Percentiles rank a stretch among this genome's conserved stretches.
These are phyloP conservation scores for Hordeum pubiflorum DNA, from an alignment of 202 grass and related monocot genomes.

Conservation along the genomic window DNA sequence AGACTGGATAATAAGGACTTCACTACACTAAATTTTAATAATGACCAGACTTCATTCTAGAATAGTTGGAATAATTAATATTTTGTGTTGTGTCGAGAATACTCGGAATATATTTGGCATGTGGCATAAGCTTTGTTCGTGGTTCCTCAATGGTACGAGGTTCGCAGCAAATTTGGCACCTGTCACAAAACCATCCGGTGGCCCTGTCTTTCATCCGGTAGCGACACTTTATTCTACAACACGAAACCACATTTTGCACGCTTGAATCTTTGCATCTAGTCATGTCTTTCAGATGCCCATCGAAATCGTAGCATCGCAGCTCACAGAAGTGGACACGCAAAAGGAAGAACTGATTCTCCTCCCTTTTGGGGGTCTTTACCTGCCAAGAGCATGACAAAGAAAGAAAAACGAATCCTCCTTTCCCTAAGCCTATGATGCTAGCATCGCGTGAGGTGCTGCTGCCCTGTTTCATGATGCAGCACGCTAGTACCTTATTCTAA, in stretches of 20 bases:
- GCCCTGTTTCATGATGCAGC: background rate
- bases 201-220: too few relatives aligned
- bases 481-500: background rate
- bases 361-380: background rate
- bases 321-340: background rate
- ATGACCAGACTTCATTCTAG: background rate
- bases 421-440: background rate
- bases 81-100: background rate
- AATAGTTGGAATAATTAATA: background rate
- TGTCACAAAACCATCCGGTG: background rate
- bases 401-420: background rate
- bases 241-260: background rate
- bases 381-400: background rate
- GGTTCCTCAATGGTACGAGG: background rate
- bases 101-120: background rate
- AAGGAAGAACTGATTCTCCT: background rate
- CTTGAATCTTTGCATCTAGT: background rate
- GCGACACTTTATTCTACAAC: background rate
- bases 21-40: background rate
- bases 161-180: background rate
- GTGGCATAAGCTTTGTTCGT: background rate
- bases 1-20: background rate
- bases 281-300: background rate
- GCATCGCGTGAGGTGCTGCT: conserved; percentile 10
- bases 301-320: background rate